phyloP scores from a whole-genome alignment of 352 stramenopile species.

The Hyphochytrium catenoides region DNA sequence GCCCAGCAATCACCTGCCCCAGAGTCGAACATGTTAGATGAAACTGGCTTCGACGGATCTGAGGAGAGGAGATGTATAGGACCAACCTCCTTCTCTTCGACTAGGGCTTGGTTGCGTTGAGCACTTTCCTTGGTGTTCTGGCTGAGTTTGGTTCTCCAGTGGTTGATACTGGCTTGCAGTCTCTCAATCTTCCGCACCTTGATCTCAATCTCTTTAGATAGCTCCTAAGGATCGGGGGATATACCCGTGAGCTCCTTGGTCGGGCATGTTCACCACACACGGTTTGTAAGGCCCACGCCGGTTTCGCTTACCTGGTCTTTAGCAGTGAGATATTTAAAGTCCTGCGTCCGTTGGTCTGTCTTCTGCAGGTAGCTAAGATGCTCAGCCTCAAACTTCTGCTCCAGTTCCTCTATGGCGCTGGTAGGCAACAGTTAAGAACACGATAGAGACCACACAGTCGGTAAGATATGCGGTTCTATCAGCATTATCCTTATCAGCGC shows the following conservation, averaged over 20 bases:
- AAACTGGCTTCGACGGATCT: constrained; percentile 43
- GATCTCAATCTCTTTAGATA: constrained; percentile 72
- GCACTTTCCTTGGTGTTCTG: constrained; percentile 67
- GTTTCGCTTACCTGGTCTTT: too few species aligned
- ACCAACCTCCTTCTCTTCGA: constrained; percentile 73
- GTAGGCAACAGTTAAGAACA: not conserved
- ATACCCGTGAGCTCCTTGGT: constrained; percentile 2
- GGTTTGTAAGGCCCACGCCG: too few species aligned
- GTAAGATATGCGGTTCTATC: not conserved
- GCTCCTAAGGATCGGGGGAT: constrained; percentile 19
- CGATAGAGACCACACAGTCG: too few species aligned
- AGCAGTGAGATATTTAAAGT: constrained; percentile 79
- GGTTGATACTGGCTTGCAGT: constrained; percentile 55
- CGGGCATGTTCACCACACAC: not conserved
- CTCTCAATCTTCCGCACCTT: constrained; percentile 81
- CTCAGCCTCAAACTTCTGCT: constrained; percentile 77
- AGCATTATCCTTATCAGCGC: not conserved
- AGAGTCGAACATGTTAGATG: too few species aligned
- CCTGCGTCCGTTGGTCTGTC: constrained; percentile 72
- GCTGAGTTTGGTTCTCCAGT: constrained; percentile 72
- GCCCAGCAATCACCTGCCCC: too few species aligned
- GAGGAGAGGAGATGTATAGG: too few species aligned
- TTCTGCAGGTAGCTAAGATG: constrained; percentile 76
- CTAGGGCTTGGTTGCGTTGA: constrained; percentile 60
- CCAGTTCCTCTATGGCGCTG: constrained; percentile 70